Base-by-base conservation (phyloP, 1,284 basidiomycete genomes). In the Phenoliferia sp. region DNA sequence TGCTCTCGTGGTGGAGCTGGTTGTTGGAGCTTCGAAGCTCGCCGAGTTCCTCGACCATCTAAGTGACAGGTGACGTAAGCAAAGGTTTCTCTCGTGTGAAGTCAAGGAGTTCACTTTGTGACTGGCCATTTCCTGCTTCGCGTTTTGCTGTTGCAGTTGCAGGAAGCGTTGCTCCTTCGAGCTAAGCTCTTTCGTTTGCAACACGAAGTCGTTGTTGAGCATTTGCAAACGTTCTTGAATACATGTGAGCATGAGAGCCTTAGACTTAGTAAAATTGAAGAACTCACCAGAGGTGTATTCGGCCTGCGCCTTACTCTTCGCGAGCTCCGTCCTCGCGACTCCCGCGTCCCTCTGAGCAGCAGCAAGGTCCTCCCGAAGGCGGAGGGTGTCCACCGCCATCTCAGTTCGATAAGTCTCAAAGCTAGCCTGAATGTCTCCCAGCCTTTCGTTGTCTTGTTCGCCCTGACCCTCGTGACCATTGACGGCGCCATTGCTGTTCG, bases 321-420 rank as follows among this genome's bases (percentile, higher is more conserved):
- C 92, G 33, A 91, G 82, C 12, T 84, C 82, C 31, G 88, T 85
- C 64, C 85, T 84, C 6, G 89, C 83, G 64, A 84, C 83, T 16
- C 86, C 88, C 9, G 85, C 83, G 74, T 89, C 90, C 58, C 87
- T 81, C 73, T 90, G 88, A 3, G 88, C 82, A 28, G 80, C 80
- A 22, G 81, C 77, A 31, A 88, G 80, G 59, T 95, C 89, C 59
- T 92, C 88, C 59, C 88, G 84, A 69, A 89, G 80, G 65, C 84
- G 85, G 63, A 82, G 83, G 19, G 87, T 82, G 73, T 95, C 80
- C 52, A 86, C 79, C 2, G 86, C 85, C 80, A 91, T 90, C 78
- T 97, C 94, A 16, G 81, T 82, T 77, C 86, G 86, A 78, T 89
- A 90, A 7, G 85, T 84, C 64, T 92, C 89, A 71, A 92, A 91